These are phyloP conservation scores for Zygosaccharomyces sapae DNA, from an alignment of 1,139 yeast genomes.

Conservation along the genomic window DNA sequence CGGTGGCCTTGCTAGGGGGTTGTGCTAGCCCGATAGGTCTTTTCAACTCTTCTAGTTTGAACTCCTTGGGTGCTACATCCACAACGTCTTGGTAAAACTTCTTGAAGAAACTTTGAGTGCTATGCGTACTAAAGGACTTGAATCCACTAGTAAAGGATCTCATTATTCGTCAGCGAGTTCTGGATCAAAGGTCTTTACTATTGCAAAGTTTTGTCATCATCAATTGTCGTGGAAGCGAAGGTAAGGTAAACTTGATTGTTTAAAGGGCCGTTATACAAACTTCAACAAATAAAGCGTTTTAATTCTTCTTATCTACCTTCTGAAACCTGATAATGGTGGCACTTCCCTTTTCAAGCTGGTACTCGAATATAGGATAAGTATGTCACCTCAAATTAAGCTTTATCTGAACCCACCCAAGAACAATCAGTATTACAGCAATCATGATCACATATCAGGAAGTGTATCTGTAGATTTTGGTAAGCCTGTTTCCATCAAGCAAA, in stretches of 20 bases:
- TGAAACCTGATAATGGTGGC: neutral
- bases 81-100: slow-evolving; percentile 39
- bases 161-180: neutral
- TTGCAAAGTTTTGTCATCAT: neutral
- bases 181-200: neutral
- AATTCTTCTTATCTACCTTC: neutral
- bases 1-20: slow-evolving; percentile 37
- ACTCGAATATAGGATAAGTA: slow-evolving; percentile 7
- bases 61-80: slow-evolving; percentile 38
- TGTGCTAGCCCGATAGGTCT: slow-evolving; percentile 45
- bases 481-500: slow-evolving; percentile 25
- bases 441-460: slow-evolving; percentile 29
- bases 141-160: neutral
- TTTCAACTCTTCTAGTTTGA: slow-evolving; percentile 38
- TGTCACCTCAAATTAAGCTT: slow-evolving; percentile 28
- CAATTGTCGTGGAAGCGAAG: neutral
- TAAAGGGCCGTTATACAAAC: neutral
- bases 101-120: slow-evolving; percentile 32
- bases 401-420: slow-evolving; percentile 28
- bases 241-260: neutral
- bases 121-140: slow-evolving; percentile 37
- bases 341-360: neutral
- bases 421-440: slow-evolving; percentile 27
- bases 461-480: slow-evolving; percentile 22
- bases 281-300: neutral